Evolutionary conservation across 306 rosid genomes (phyloP).

Genomic region (Ormosia semicastrata): DNA sequence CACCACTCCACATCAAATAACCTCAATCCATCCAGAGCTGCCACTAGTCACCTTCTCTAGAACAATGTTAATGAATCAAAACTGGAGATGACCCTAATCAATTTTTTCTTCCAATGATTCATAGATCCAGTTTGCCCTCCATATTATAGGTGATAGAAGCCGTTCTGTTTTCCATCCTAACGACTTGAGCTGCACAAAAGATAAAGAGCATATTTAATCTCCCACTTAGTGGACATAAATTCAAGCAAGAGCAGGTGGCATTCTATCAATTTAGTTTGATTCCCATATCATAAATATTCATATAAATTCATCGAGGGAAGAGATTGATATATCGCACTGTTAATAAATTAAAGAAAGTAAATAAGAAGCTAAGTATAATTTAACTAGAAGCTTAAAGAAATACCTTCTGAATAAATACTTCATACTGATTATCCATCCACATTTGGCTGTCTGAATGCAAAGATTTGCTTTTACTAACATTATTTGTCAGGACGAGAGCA

Average conservation of each 20-base stretch:
- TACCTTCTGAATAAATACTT: conserved; percentile 70
- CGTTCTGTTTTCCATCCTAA: conserved; percentile 93
- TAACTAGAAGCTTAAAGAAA: conserved; percentile 20
- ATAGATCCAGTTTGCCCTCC: conserved; percentile 86
- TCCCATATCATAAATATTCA: not conserved
- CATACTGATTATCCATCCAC: conserved; percentile 81
- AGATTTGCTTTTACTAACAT: conserved; percentile 42
- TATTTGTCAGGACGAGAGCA: conserved; percentile 59
- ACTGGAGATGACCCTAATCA: conserved; percentile 44
- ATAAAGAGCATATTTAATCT: conserved; percentile 5
- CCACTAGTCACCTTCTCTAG: not conserved
- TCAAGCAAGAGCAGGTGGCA: not conserved
- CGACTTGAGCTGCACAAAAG: conserved; percentile 61
- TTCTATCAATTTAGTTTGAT: not conserved
- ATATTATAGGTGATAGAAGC: conserved; percentile 66
- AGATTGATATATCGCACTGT: not conserved
- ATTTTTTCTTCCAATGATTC: conserved; percentile 52
- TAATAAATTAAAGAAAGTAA: not conserved
- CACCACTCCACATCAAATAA: conserved; percentile 12
- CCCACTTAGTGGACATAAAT: not conserved
- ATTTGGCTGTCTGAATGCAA: conserved; percentile 65
- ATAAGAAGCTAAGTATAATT: not conserved
- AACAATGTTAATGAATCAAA: not conserved
- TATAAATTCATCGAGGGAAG: not conserved
- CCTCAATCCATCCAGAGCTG: not conserved